Evolutionary conservation across 1,284 basidiomycete genomes (phyloP).

Genomic region (Puccinia polysora): DNA sequence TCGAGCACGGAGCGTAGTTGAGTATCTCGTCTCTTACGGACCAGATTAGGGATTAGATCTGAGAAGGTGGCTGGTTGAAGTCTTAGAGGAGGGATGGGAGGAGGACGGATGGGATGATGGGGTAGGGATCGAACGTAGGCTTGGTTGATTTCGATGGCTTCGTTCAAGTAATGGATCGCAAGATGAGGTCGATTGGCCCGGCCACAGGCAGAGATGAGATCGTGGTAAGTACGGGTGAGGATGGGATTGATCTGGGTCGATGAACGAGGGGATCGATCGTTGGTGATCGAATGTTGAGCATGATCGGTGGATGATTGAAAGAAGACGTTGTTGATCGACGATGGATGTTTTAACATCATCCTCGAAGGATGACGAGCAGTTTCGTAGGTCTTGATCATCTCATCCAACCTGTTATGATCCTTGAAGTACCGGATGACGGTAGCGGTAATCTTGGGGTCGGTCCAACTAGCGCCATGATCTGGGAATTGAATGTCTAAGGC

Average conservation of each 20-base stretch:
- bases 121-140: neutral
- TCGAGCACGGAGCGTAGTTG: constrained; percentile 7
- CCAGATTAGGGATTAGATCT: constrained; percentile 14
- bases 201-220: constrained; percentile 15
- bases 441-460: constrained; percentile 32
- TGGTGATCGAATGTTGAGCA: too few species aligned
- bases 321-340: too few species aligned
- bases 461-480: constrained; percentile 39
- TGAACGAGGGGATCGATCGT: too few species aligned
- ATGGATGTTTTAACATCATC: constrained; percentile 20
- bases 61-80: constrained; percentile 37
- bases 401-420: constrained; percentile 6
- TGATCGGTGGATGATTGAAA: too few species aligned
- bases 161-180: constrained; percentile 24
- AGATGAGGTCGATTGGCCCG: constrained; percentile 29
- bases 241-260: constrained; percentile 15
- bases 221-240: constrained; percentile 36
- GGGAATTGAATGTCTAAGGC: constrained; percentile 26
- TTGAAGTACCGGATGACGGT: constrained; percentile 29
- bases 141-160: constrained; percentile 26
- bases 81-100: constrained; percentile 9
- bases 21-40: constrained; percentile 29
- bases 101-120: neutral
- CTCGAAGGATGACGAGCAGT: constrained; percentile 31
- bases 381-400: constrained; percentile 36